Evolutionary conservation across 345 rosid genomes (phyloP).

Genomic region (Gossypioides kirkii): DNA sequence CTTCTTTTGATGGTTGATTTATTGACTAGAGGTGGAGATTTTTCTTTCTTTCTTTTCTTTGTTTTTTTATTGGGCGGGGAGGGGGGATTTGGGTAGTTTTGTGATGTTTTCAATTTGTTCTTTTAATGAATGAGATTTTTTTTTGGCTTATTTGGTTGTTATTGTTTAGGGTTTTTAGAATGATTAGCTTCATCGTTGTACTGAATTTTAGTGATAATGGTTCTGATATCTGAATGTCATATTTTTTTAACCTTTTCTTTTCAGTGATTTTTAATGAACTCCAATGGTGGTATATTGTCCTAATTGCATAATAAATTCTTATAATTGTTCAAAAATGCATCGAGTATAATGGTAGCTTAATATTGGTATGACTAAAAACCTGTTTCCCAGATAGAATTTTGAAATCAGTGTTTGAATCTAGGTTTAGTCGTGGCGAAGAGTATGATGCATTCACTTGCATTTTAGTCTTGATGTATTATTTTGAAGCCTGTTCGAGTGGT

Average conservation of each 20-base stretch:
- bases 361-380: background rate
- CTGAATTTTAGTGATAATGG: background rate
- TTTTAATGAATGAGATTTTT: background rate
- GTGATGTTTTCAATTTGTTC: background rate
- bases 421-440: background rate
- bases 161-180: background rate
- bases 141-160: background rate
- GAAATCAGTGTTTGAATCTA: background rate
- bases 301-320: background rate
- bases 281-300: background rate
- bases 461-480: background rate
- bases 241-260: background rate
- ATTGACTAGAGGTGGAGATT: background rate
- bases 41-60: background rate
- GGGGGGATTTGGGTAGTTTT: background rate
- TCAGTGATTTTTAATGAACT: background rate
- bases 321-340: background rate
- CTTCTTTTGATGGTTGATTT: background rate
- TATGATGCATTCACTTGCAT: background rate
- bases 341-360: background rate
- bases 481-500: background rate
- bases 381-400: background rate
- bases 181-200: background rate
- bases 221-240: background rate
- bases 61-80: background rate